These are phyloP conservation scores for Handroanthus guayacan DNA, from an alignment of 257 asterid species.

Conservation along the genomic window DNA sequence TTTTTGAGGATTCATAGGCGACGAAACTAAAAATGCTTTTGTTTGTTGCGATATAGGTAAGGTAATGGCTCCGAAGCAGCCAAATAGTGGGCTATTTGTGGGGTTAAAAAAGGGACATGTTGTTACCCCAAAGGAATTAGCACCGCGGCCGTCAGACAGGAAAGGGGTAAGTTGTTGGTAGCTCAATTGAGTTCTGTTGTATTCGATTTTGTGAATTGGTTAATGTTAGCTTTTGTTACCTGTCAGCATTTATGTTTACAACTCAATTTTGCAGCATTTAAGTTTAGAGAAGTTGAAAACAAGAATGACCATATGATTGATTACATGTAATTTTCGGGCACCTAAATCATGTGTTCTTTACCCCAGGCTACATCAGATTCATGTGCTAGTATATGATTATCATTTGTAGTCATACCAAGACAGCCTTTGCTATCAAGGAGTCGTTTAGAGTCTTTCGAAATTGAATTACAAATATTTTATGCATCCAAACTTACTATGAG, in stretches of 20 bases:
- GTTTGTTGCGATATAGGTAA: conserved; percentile 45
- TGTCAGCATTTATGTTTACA: background rate
- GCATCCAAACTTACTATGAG: background rate
- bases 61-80: conserved; percentile 88
- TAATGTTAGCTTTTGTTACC: background rate
- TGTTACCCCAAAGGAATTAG: conserved; percentile 82
- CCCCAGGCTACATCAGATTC: background rate
- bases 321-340: background rate
- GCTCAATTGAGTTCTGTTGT: background rate
- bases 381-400: background rate
- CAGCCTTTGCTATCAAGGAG: background rate
- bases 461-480: background rate
- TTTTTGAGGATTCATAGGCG: conserved; percentile 6
- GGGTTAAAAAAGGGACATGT: conserved; percentile 87
- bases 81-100: conserved; percentile 72
- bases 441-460: background rate
- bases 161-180: conserved; percentile 69
- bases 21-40: background rate
- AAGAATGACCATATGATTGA: background rate
- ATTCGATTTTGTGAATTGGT: background rate
- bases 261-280: background rate
- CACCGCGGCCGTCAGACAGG: conserved; percentile 87
- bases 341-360: background rate
- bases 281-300: background rate
- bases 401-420: background rate